Base-by-base conservation (phyloP, 2,329 filamentous ascomycete genomes). In the Talaromyces amestolkiae region DNA sequence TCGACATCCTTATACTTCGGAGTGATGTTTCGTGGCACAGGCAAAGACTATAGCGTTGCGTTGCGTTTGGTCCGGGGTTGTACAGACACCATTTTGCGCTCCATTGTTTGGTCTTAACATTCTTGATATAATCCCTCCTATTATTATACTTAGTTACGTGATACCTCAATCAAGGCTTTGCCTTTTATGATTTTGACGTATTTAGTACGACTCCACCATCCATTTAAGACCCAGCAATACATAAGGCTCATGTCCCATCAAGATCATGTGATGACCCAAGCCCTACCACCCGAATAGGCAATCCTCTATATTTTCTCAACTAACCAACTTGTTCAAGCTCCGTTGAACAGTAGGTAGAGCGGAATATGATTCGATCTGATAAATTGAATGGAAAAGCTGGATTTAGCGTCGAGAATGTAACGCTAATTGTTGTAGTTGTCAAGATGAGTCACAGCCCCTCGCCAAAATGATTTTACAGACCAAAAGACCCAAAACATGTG, bases 21-120 rank as follows among this genome's bases (percentile, higher is more conserved):
- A 27, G 47, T 41, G 47, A 54, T 41, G 24, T 45, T 24, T 19
- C 47, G 22, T 31, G 22, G 22, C 39, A 61, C 33, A 41, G 39
- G n/a, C 60, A 35, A 62, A 54, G 15, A 62, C 39, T 35, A 41
- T 54, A 43, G 47, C 60, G 60, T 62, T 62, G 35, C 47, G 47
- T 53, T 61, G 31, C 53, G 19, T 56, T 53, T 53, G 49, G 7
- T n/a, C n/a, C n/a, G 47, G 47, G 54, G 60, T 62, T 54, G 60
- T 43, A 31, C 33, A 37, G n/a, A 53, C 27, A 19, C 17, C 3
- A 37, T 37, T 24, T 22, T 37, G n/a, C 15, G 31, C 19, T 19
- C 27, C 7, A 35, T 54, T 17, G 51, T 54, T 35, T 27, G 17
- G 53, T 37, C 17, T 56, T 56, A n/a, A 13, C 37, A 56, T 56